Evolutionary conservation across 2,329 filamentous ascomycete species (phyloP).

Genomic region (Cladophialophora psammophila): DNA sequence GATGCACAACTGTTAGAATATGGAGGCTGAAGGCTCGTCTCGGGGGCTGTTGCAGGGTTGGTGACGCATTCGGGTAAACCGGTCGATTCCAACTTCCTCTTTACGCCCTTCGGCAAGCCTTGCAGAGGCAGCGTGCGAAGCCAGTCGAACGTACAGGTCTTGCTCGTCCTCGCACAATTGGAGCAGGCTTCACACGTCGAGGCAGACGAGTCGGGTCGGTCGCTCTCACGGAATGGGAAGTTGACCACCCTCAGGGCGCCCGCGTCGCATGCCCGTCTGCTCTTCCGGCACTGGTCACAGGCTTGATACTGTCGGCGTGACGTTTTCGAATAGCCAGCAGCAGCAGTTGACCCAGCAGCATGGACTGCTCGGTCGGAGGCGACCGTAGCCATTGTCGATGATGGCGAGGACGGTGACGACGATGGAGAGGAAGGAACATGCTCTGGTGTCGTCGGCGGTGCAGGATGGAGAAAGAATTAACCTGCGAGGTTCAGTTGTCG

Average conservation of each 20-base stretch:
- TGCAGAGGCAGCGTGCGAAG: slow-evolving; percentile 44
- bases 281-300: slow-evolving; percentile 36
- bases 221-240: slow-evolving; percentile 28
- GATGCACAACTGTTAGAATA: neutral
- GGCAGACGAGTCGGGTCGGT: slow-evolving; percentile 26
- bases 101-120: slow-evolving; percentile 36
- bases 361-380: neutral
- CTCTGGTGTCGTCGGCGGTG: neutral
- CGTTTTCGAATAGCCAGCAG: slow-evolving; percentile 32
- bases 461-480: neutral
- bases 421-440: neutral
- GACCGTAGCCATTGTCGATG: slow-evolving; percentile 7
- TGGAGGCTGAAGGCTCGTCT: slow-evolving; percentile 10
- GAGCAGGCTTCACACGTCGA: slow-evolving; percentile 43
- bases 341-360: neutral
- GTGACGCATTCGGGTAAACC: slow-evolving; percentile 8
- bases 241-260: slow-evolving; percentile 28
- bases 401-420: neutral
- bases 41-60: neutral
- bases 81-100: slow-evolving; percentile 32
- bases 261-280: slow-evolving; percentile 34
- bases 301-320: slow-evolving; percentile 51
- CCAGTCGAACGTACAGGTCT: slow-evolving; percentile 56
- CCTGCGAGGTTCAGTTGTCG: slow-evolving; percentile 16
- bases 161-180: slow-evolving; percentile 55